Percentiles rank a stretch among this genome's conserved stretches.
phyloP scores from a whole-genome alignment of 2,329 filamentous ascomycete genomes.

The Aspergillus cejpii region DNA sequence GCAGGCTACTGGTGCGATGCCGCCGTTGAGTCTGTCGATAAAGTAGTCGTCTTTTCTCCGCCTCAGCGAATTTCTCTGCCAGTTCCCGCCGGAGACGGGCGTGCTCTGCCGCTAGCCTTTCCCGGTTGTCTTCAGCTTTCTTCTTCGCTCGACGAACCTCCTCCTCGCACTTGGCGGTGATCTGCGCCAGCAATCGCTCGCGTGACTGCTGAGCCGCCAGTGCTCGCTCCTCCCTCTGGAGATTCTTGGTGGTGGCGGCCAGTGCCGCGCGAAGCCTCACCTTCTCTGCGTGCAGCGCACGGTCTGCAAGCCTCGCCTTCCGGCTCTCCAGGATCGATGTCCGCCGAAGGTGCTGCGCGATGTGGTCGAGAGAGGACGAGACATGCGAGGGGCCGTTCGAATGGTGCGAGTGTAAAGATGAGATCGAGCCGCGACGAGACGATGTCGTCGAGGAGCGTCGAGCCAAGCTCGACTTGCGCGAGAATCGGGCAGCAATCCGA shows the following conservation, averaged over 20 bases:
- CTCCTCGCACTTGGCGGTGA: constrained; percentile 59
- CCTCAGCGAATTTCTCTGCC: constrained; percentile 59
- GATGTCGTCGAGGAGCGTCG: constrained; percentile 57
- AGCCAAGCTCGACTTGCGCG: constrained; percentile 46
- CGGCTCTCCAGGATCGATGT: constrained; percentile 59
- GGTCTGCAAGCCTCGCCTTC: constrained; percentile 57
- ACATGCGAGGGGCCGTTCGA: constrained; percentile 48
- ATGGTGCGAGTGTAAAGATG: constrained; percentile 56
- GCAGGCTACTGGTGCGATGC: constrained; percentile 47
- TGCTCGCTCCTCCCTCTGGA: constrained; percentile 56
- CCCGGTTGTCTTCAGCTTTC: constrained; percentile 59
- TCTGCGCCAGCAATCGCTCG: constrained; percentile 58
- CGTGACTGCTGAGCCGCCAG: constrained; percentile 57
- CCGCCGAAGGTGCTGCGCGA: constrained; percentile 59
- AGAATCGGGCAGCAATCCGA: constrained; percentile 58
- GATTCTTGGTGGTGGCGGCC: constrained; percentile 50
- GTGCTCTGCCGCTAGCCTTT: constrained; percentile 57
- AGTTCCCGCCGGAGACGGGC: constrained; percentile 54
- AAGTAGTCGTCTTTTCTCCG: constrained; percentile 50
- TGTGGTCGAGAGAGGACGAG: constrained; percentile 50
- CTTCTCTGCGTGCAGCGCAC: constrained; percentile 60
- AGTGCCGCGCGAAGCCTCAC: constrained; percentile 57
- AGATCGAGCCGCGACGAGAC: constrained; percentile 59
- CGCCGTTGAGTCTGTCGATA: constrained; percentile 46
- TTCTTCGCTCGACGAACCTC: constrained; percentile 60